These are phyloP conservation scores for Cladosporium sp. DNA, from an alignment of 2,329 filamentous ascomycete genomes.

Conservation along the genomic window DNA sequence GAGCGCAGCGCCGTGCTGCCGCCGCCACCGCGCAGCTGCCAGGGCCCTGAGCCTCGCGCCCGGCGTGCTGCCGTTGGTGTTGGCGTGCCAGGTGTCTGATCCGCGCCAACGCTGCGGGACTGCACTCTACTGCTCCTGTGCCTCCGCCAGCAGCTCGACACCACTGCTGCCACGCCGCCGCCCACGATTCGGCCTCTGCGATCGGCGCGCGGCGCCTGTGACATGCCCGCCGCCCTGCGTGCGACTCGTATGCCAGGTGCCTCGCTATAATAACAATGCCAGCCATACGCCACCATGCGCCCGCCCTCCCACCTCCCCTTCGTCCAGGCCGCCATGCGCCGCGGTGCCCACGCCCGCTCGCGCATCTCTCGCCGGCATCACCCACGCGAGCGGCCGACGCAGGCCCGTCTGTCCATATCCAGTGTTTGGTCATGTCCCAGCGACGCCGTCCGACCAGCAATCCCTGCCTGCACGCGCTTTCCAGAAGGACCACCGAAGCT, in stretches of 20 bases:
- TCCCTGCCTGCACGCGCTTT: constrained; percentile 2
- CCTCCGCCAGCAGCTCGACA: not conserved
- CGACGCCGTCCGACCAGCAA: not conserved
- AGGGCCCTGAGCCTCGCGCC: constrained; percentile 1
- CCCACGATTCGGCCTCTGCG: not conserved
- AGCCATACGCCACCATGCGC: too few relatives aligned
- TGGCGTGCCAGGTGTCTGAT: too few relatives aligned
- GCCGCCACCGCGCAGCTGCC: too few relatives aligned
- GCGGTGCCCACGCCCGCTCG: not conserved
- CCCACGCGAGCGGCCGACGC: constrained; percentile 11
- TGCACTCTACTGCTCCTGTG: not conserved
- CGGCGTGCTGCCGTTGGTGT: constrained; percentile 2
- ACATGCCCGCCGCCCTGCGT: constrained; percentile 1
- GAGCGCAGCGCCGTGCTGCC: not conserved
- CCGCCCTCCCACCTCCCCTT: not conserved
- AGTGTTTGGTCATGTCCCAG: not conserved
- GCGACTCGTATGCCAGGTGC: too few relatives aligned
- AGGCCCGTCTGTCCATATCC: constrained; percentile 1
- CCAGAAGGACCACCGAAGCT: constrained; percentile 10
- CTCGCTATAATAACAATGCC: too few relatives aligned
- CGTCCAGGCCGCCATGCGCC: not conserved
- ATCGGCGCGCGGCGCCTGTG: not conserved
- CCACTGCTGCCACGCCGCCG: too few relatives aligned
- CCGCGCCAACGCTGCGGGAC: constrained; percentile 7
- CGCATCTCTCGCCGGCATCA: not conserved